phyloP scores from a whole-genome alignment of 352 stramenopile genomes.

The Globisporangium mamillatum region DNA sequence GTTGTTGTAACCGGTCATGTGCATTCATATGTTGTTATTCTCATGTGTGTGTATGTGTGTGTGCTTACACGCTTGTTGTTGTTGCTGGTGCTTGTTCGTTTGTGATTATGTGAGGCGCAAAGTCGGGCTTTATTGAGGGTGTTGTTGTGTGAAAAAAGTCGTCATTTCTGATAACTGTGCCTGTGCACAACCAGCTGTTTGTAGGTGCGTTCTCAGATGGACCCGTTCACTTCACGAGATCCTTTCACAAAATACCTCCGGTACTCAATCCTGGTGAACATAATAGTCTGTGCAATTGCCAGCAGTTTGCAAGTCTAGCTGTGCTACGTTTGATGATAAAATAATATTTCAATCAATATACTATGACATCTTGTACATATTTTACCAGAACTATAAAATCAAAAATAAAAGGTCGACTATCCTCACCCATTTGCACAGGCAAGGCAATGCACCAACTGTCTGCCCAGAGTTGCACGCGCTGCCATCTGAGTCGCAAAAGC shows the following conservation, averaged over 20 bases:
- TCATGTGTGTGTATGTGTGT: no score
- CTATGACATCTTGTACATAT: no score
- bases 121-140: background rate
- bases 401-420: background rate
- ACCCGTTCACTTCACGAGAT: background rate
- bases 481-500: background rate
- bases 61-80: background rate
- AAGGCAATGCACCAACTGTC: background rate
- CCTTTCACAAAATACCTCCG: background rate
- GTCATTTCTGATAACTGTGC: slow-evolving; percentile 9
- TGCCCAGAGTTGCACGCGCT: background rate
- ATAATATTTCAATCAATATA: no score
- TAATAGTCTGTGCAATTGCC: background rate
- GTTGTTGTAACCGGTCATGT: background rate
- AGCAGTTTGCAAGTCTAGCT: no score
- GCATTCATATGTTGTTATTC: background rate
- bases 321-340: no score
- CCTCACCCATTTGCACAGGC: background rate
- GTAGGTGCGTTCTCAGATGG: slow-evolving; percentile 7
- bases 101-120: background rate
- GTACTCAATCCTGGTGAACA: background rate
- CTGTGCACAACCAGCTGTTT: background rate
- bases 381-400: background rate
- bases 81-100: background rate
- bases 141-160: background rate